Evolutionary conservation across 805 yeast genomes (phyloP).

Genomic region (Candida boidinii): DNA sequence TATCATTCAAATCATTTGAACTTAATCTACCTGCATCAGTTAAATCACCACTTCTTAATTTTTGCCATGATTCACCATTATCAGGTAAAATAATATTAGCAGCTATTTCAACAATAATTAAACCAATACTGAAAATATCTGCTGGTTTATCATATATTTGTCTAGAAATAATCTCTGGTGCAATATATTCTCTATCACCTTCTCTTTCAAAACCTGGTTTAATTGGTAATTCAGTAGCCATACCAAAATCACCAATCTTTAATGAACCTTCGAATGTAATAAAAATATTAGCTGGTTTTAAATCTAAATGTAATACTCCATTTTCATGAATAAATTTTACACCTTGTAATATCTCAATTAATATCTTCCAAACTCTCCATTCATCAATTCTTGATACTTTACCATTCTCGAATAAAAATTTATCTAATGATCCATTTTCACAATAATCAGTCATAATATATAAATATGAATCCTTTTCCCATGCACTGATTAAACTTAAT

Average conservation of each 20-base stretch:
- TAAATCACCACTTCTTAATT: constrained; percentile 87
- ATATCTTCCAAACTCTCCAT: constrained; percentile 95
- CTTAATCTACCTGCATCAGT: constrained; percentile 89
- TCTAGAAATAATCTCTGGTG: constrained; percentile 85
- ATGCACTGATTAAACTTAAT: constrained; percentile 70
- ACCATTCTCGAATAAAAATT: constrained; percentile 70
- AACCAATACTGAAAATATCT: constrained; percentile 89
- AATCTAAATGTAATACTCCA: constrained; percentile 74
- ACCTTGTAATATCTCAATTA: constrained; percentile 77
- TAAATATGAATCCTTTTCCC: constrained; percentile 70
- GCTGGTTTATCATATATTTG: constrained; percentile 87
- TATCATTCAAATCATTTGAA: constrained; percentile 50
- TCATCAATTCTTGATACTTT: constrained; percentile 78
- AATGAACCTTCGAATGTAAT: constrained; percentile 91
- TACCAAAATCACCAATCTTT: constrained; percentile 95
- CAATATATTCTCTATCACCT: constrained; percentile 96
- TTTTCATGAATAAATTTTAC: constrained; percentile 72
- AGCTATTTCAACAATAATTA: constrained; percentile 90
- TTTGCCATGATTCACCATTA: constrained; percentile 95
- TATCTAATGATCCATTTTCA: constrained; percentile 82
- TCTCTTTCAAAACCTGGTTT: constrained; percentile 76
- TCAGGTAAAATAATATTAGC: constrained; percentile 93
- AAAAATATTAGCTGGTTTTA: constrained; percentile 92
- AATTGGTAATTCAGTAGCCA: constrained; percentile 78
- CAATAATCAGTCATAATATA: constrained; percentile 94